Evolutionary conservation across 768 basidiomycete genomes (phyloP).

Genomic region (Lentinula guzmanii): DNA sequence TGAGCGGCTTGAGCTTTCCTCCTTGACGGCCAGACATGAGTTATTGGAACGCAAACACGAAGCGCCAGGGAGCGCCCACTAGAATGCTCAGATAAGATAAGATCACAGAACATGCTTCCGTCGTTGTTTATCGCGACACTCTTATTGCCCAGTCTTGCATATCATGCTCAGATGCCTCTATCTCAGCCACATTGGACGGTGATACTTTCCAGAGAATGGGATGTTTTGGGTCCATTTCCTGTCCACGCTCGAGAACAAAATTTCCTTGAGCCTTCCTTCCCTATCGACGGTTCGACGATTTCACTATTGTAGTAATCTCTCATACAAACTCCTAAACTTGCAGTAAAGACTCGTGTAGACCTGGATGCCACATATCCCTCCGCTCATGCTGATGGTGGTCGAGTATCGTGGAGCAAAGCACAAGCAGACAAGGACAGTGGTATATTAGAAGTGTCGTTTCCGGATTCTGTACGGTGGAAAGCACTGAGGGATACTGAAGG

Average conservation of each 20-base stretch:
- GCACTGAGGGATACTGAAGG: conserved; percentile 72
- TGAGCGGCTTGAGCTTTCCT: conserved; percentile 79
- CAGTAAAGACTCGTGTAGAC: conserved; percentile 49
- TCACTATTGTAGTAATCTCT: not conserved
- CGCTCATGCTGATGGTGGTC: conserved; percentile 59
- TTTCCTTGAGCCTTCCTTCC: conserved; percentile 72
- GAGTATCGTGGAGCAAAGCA: conserved; percentile 52
- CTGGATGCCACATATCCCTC: conserved; percentile 51
- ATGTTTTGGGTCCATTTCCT: conserved; percentile 75
- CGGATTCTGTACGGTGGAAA: conserved; percentile 54
- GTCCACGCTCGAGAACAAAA: conserved; percentile 82
- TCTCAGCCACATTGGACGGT: conserved; percentile 16
- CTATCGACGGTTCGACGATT: conserved; percentile 50
- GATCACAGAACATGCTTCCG: not conserved
- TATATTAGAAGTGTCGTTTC: conserved; percentile 55
- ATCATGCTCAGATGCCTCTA: not conserved
- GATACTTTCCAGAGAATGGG: conserved; percentile 26
- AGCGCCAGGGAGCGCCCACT: not conserved
- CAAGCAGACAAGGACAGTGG: conserved; percentile 33
- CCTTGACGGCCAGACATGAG: conserved; percentile 67
- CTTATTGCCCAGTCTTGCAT: not conserved
- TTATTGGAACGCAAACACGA: not conserved
- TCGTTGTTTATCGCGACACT: not conserved
- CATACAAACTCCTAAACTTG: conserved; percentile 3
- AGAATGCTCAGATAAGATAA: not conserved